Evolutionary conservation across 495 filamentous ascomycete genomes (phyloP), one percentile per base, ranked within the genome.

Genomic region (Penicillium ucsense): DNA sequence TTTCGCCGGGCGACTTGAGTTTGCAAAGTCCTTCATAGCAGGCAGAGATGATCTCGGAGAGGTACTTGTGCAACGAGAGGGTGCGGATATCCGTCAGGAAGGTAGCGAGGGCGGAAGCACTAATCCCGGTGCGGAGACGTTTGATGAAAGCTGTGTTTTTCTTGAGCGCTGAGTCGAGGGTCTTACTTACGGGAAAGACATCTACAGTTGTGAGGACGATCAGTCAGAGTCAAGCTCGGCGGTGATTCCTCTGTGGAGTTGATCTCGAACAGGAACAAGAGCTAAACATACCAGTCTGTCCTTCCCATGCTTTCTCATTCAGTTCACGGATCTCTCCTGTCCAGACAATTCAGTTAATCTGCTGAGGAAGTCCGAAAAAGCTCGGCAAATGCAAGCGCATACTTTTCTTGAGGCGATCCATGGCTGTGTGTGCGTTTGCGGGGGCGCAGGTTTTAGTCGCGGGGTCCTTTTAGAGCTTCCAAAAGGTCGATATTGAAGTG

Each of bases 131-230:
- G 34, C 92, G 87, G 33, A 97, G 75, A 45, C 94, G 85, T 66
- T 95, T 96, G 64, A 99, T 99, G 65, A 97, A 96, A 48, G 91
- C 90, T 8, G 92, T 99, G 59, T 99, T 99, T 69, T 97, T 99
- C 74, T 95, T 97, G 56, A 99, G 76, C 31, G 90, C 91, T 11
- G 94, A 95, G 64, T 99, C 94, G 51, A 99, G 83, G 29, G 88
- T 86, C 47, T 78, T 75, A 64, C 75, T 79, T 49, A 90, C 81
- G 33, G 81, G 75, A 62, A 94, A 94, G 32, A 94, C 67, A 71
- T 86, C 91, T 95, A 56, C 36, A 30, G 20, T 20, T 41, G 52
- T 27, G 43, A 12, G 27, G 31, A 8, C 31, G 28, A 49, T 11
- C 27, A n/a, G 35, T 54, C 27, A 55, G 48, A 40, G 44, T 34